phyloP scores from a whole-genome alignment of 768 basidiomycete genomes.

The Kwoniella heveanensis region DNA sequence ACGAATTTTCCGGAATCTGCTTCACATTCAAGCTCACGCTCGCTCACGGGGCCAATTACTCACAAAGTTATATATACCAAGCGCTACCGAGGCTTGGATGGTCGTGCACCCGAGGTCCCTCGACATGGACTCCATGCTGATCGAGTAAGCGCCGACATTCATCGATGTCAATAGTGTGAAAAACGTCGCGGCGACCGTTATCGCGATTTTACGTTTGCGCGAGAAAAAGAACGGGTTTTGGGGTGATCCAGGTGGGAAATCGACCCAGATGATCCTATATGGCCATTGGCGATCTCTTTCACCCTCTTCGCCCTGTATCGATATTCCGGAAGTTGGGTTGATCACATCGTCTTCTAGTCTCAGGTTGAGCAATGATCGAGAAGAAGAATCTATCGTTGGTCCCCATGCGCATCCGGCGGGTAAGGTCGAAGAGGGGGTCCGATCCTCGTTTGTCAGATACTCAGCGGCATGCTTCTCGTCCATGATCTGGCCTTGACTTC shows the following conservation, averaged over 20 bases:
- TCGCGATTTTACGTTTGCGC: constrained; percentile 34
- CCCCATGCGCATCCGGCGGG: constrained; percentile 16
- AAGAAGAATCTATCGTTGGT: background rate
- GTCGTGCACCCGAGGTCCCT: constrained; percentile 38
- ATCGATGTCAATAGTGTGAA: constrained; percentile 43
- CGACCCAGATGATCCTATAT: constrained; percentile 44
- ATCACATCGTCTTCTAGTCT: background rate
- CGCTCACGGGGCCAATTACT: no score
- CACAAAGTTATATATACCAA: constrained; percentile 41
- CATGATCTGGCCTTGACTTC: background rate
- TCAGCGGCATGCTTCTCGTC: background rate
- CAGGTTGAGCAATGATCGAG: constrained; percentile 5
- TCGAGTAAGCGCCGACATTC: constrained; percentile 39
- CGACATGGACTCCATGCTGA: constrained; percentile 40
- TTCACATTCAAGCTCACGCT: no score
- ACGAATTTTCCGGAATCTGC: no score
- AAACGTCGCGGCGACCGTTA: constrained; percentile 41
- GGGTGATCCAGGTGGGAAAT: constrained; percentile 44
- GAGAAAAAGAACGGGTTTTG: constrained; percentile 47
- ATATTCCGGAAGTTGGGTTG: background rate
- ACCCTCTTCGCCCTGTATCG: no score
- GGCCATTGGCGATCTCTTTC: background rate
- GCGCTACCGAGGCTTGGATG: constrained; percentile 38
- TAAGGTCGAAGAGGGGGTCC: background rate
- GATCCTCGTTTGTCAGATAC: background rate